phyloP scores from a whole-genome alignment of 352 stramenopile species.

The Pythium apleroticum region DNA sequence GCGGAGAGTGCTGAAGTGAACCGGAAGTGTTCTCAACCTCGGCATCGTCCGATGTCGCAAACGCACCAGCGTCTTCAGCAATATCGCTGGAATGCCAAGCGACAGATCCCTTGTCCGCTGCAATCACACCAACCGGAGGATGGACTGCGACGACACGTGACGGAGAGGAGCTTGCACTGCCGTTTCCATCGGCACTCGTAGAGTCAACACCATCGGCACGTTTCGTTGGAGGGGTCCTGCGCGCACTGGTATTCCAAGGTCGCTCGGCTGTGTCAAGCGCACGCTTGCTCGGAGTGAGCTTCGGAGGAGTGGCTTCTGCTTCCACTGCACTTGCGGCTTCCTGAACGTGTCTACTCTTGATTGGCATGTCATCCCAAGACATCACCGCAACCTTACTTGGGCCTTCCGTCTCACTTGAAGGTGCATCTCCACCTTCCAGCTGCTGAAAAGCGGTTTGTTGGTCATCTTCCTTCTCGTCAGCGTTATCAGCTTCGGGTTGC shows the following conservation, averaged over 20 bases:
- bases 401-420: background rate
- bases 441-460: background rate
- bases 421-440: background rate
- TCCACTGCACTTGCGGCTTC: constrained; percentile 4
- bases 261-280: background rate
- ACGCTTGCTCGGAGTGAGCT: constrained; percentile 7
- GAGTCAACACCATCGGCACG: background rate
- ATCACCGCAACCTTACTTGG: constrained; percentile 4
- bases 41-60: background rate
- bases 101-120: constrained; percentile 2
- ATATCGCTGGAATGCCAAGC: constrained; percentile 11
- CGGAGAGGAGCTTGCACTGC: background rate
- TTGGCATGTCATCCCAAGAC: constrained; percentile 25
- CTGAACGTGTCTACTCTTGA: constrained; percentile 20
- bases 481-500: background rate
- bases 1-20: background rate
- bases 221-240: background rate
- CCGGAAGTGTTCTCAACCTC: background rate
- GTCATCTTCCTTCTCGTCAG: background rate
- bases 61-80: constrained; percentile 3
- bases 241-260: background rate
- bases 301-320: background rate
- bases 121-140: constrained; percentile 4
- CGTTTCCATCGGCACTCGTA: background rate
- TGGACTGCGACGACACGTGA: background rate